A percentile compares a stretch with the other conserved stretches of the same genome.
These are phyloP conservation scores for Schizosaccharomyces japonicus DNA, from an alignment of 805 yeast species.

Conservation along the genomic window DNA sequence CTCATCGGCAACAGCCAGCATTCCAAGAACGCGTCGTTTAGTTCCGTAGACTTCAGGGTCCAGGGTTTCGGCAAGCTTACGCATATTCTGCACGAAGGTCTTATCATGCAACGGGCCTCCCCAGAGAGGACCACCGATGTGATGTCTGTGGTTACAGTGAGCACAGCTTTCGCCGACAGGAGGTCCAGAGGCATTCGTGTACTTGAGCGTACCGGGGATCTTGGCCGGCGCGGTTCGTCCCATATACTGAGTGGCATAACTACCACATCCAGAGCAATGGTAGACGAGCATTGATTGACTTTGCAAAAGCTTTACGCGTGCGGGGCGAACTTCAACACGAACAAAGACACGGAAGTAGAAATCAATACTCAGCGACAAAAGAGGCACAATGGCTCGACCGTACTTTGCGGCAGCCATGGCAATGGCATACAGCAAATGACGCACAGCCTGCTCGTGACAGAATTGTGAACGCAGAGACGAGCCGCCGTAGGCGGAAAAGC, in stretches of 20 bases:
- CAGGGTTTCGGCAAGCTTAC: constrained; percentile 28
- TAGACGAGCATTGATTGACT: constrained; percentile 52
- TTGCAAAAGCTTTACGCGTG: constrained; percentile 56
- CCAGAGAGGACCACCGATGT: constrained; percentile 94
- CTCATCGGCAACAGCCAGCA: constrained; percentile 59
- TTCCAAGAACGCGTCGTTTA: constrained; percentile 63
- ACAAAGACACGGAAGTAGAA: constrained; percentile 76
- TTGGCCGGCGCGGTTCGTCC: constrained; percentile 29
- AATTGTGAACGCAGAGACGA: constrained; percentile 57
- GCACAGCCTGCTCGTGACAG: constrained; percentile 77
- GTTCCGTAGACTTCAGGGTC: constrained; percentile 48
- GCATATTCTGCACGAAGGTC: constrained; percentile 39
- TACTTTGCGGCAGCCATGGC: constrained; percentile 73
- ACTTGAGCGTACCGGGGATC: constrained; percentile 15
- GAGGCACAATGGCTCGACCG: constrained; percentile 67
- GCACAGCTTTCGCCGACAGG: constrained; percentile 37
- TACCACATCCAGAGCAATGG: constrained; percentile 71
- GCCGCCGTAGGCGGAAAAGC: constrained; percentile 87
- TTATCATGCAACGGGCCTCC: constrained; percentile 52
- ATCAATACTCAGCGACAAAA: constrained; percentile 67
- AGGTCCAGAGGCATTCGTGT: constrained; percentile 36
- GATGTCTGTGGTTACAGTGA: constrained; percentile 46
- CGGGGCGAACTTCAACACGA: constrained; percentile 52
- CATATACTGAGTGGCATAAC: constrained; percentile 44
- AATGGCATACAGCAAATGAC: constrained; percentile 57